Evolutionary conservation across 768 basidiomycete genomes (phyloP).

Genomic region (Pleurotus tuber-regium): DNA sequence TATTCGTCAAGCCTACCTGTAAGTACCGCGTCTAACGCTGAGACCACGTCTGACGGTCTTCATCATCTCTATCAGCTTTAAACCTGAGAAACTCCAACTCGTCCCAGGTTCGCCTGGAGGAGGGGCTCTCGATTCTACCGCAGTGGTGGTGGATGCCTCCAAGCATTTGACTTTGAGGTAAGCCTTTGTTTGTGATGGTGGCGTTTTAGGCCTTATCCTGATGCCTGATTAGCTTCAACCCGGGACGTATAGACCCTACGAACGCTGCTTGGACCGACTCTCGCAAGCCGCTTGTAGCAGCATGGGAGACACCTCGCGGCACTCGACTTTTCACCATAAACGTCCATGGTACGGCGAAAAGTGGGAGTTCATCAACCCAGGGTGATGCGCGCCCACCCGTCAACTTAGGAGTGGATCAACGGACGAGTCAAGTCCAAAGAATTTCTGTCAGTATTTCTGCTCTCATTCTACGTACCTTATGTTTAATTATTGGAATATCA

Average conservation of each 20-base stretch:
- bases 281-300: conserved; percentile 59
- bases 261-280: conserved; percentile 53
- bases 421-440: conserved; percentile 47
- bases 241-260: conserved; percentile 58
- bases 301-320: conserved; percentile 47
- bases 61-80: conserved; percentile 30
- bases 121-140: conserved; percentile 42
- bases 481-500: conserved; percentile 18
- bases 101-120: conserved; percentile 45
- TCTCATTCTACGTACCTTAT: not conserved
- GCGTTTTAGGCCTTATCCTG: not conserved
- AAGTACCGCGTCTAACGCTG: conserved; percentile 15
- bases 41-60: not conserved
- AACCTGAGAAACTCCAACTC: conserved; percentile 46
- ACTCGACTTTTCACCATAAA: conserved; percentile 55
- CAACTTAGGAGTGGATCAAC: conserved; percentile 46
- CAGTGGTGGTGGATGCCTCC: conserved; percentile 20
- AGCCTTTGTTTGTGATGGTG: conserved; percentile 1
- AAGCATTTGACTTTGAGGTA: conserved; percentile 42
- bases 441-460: conserved; percentile 41
- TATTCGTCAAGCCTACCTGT: conserved; percentile 59
- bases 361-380: conserved; percentile 50
- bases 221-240: conserved; percentile 47
- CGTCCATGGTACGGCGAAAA: conserved; percentile 58
- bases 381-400: conserved; percentile 60